Conservation (phyloP, 768 basidiomycete genomes). For the Leccinellum luteum region DNA sequence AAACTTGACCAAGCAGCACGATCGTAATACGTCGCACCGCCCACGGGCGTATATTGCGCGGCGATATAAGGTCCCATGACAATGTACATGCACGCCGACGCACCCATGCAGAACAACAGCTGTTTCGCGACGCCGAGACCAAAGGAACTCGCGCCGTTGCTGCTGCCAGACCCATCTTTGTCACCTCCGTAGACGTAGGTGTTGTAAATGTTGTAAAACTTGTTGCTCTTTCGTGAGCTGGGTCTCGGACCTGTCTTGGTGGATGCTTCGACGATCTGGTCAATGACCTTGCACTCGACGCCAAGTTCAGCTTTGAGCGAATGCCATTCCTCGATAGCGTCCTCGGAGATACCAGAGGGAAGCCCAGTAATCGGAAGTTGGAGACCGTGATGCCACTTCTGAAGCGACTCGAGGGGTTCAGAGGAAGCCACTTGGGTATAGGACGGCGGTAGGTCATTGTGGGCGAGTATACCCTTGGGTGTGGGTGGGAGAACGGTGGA, state of each 20-base stretch:
- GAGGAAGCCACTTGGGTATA: conserved; percentile 59
- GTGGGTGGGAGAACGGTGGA: conserved; percentile 72
- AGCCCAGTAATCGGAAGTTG: conserved; percentile 41
- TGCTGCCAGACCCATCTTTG: conserved; percentile 32
- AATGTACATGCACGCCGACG: conserved; percentile 59
- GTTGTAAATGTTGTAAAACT: conserved; percentile 88
- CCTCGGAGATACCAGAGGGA: conserved; percentile 58
- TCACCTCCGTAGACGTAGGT: conserved; percentile 55
- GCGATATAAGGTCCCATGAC: conserved; percentile 59
- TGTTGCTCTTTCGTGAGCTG: conserved; percentile 42
- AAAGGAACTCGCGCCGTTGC: conserved; percentile 21
- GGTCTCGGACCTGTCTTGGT: conserved; percentile 32
- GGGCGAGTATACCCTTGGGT: conserved; percentile 46
- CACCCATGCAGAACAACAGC: conserved; percentile 57
- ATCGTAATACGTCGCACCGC: conserved; percentile 75
- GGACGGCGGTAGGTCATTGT: conserved; percentile 65
- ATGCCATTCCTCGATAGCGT: conserved; percentile 73
- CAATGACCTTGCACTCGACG: conserved; percentile 72
- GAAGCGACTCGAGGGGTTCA: conserved; percentile 56
- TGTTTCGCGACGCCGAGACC: conserved; percentile 42
- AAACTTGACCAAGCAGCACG: conserved; percentile 78
- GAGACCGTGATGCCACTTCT: conserved; percentile 69
- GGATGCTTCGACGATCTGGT: conserved; percentile 55
- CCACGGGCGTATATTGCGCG: conserved; percentile 52
- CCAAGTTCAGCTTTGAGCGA: conserved; percentile 78